Percentiles rank a stretch among this genome's conserved stretches.
These are phyloP conservation scores for Dioszegia aurantiaca DNA, from an alignment of 768 basidiomycete species.

Conservation along the genomic window DNA sequence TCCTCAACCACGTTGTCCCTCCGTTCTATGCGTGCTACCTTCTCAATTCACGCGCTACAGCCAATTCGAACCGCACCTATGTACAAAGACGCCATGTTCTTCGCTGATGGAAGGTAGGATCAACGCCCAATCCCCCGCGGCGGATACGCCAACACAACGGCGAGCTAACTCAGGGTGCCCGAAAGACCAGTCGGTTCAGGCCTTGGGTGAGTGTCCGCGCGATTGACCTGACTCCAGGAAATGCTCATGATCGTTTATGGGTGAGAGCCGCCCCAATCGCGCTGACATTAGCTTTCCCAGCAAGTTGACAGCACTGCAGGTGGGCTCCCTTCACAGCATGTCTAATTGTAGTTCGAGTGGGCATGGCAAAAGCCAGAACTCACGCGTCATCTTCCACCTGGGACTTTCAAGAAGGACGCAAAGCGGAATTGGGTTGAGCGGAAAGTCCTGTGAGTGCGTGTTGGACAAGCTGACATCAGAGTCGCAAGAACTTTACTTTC, in stretches of 20 bases:
- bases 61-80: constrained; percentile 62
- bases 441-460: constrained; percentile 45
- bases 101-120: constrained; percentile 49
- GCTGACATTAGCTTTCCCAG: constrained; percentile 63
- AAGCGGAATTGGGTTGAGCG: constrained; percentile 40
- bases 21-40: constrained; percentile 81
- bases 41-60: constrained; percentile 64
- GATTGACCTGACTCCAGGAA: constrained; percentile 36
- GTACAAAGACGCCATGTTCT: constrained; percentile 53
- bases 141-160: constrained; percentile 72
- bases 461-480: constrained; percentile 38
- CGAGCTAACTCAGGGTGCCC: constrained; percentile 67
- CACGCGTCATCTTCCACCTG: constrained; percentile 62
- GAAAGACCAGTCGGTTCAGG: constrained; percentile 59
- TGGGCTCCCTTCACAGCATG: constrained; percentile 19
- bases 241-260: constrained; percentile 82
- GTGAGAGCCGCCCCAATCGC: constrained; percentile 16
- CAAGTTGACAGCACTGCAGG: constrained; percentile 63
- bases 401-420: constrained; percentile 37
- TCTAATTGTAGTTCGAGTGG: constrained; percentile 69
- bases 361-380: constrained; percentile 73
- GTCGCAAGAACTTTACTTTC: constrained; percentile 65
- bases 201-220: constrained; percentile 57
- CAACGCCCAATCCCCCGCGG: constrained; percentile 53
- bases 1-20: constrained; percentile 50